Evolutionary conservation across 2,329 filamentous ascomycete genomes (phyloP), one percentile per base, ranked within the genome.

Genomic region (Drechslera avenae): DNA sequence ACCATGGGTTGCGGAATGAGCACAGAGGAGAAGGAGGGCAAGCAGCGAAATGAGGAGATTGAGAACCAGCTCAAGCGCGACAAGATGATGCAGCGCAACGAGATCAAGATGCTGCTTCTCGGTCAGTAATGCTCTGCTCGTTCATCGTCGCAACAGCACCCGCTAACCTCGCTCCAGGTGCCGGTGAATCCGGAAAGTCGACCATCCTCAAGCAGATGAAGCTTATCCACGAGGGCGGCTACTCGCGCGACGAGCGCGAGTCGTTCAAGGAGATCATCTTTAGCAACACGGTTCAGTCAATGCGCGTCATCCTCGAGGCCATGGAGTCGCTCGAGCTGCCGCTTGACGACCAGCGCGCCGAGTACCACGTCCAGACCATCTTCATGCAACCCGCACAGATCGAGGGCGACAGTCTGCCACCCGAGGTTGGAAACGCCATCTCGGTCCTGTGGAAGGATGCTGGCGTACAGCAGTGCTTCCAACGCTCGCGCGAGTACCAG

Each of bases 1-100:
- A 91, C 82, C 71, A 99, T 99, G 94, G 94, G 94, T 86, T 99
- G 94, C 78, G 93, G 93, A 80, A 96, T 97, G 91, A 97, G 93
- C 78, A 96, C 94, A 74, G 94, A 97, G 83, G 94, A 97, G 81
- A 97, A 97, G 88, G 94, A 97, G 91, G 93, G 94, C 81, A 97
- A 97, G 90, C 90, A 91, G 83, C 88, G 94, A 69, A 97, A 99
- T 76, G 94, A 99, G 84, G 93, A 97, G 86, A 99, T 99, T 73
- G 94, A 99, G 81, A 97, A 97, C 77, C 93, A 97, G 83, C 83
- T 97, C 75, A 97, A 97, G 86, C 86, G 91, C 76, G 94, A 99
- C 75, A 95, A 96, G 80, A 90, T 97, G 90, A 89, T 96, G 83
- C 92, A 97, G 81, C 88, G 93, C 71, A 99, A 99, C 69, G 94